phyloP scores from a whole-genome alignment of 352 stramenopile species.

The Globisporangium mamillatum region DNA sequence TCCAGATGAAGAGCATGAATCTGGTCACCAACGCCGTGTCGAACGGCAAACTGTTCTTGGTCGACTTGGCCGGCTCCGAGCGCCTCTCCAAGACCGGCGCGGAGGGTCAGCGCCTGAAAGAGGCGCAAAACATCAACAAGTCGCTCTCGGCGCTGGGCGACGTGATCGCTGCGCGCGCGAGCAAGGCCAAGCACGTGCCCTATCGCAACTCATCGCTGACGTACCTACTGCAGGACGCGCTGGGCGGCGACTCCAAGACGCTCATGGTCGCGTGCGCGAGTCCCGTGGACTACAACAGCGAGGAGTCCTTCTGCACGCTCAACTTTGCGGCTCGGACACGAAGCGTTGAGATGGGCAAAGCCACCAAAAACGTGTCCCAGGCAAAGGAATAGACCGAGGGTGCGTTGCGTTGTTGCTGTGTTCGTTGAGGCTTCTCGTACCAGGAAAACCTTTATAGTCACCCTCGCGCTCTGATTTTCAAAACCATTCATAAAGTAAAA shows the following conservation, averaged over 20 bases:
- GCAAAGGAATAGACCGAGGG: conserved; percentile 25
- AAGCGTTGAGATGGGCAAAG: conserved; percentile 89
- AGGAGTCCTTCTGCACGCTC: conserved; percentile 92
- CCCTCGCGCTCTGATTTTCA: neutral
- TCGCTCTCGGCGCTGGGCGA: conserved; percentile 95
- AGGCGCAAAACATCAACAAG: conserved; percentile 94
- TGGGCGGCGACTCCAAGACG: conserved; percentile 91
- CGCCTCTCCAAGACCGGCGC: conserved; percentile 88
- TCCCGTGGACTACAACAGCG: conserved; percentile 89
- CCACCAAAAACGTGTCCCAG: conserved; percentile 76
- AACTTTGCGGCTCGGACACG: conserved; percentile 88
- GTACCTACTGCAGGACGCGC: conserved; percentile 91
- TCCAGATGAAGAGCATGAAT: conserved; percentile 83
- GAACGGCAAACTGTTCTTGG: conserved; percentile 82
- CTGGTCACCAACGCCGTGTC: conserved; percentile 69
- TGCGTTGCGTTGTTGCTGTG: neutral
- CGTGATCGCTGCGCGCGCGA: conserved; percentile 91
- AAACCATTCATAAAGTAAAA: conserved; percentile 10
- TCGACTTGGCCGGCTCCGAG: conserved; percentile 90
- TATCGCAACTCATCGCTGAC: conserved; percentile 95
- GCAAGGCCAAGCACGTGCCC: conserved; percentile 90
- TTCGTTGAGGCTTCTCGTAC: neutral
- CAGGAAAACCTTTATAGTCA: neutral
- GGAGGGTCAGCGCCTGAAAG: conserved; percentile 83
- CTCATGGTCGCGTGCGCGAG: conserved; percentile 92